phyloP scores from a whole-genome alignment of 2,329 filamentous ascomycete genomes.

The Xylaria sp. region DNA sequence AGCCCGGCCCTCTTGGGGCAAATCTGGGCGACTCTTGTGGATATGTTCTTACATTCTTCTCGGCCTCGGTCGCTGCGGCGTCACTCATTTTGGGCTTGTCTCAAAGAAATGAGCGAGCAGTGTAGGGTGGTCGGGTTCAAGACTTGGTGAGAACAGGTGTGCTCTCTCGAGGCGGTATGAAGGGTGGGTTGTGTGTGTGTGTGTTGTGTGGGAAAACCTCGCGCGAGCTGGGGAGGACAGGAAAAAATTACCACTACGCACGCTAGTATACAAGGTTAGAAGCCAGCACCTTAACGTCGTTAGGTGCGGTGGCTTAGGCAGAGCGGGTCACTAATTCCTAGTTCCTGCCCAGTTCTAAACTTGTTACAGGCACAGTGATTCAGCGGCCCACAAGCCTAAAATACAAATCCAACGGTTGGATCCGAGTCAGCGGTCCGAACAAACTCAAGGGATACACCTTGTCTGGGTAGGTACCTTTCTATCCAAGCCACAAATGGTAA shows the following conservation, averaged over 20 bases:
- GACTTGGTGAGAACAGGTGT: constrained; percentile 32
- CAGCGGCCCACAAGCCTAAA: constrained; percentile 5
- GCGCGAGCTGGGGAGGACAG: constrained; percentile 24
- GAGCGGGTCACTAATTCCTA: background rate
- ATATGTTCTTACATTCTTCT: constrained; percentile 81
- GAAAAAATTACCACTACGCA: constrained; percentile 19
- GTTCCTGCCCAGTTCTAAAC: background rate
- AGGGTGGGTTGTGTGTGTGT: constrained; percentile 42
- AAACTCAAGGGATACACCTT: background rate
- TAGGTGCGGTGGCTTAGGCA: background rate
- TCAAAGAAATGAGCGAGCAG: constrained; percentile 42
- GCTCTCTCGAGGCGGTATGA: constrained; percentile 36
- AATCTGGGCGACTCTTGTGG: constrained; percentile 9
- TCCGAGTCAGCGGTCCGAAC: background rate
- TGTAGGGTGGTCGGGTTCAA: constrained; percentile 37
- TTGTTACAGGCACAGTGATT: constrained; percentile 5
- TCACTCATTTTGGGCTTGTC: constrained; percentile 79
- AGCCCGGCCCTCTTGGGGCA: constrained; percentile 16
- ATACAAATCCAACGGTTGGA: background rate
- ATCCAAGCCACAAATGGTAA: background rate
- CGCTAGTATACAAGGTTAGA: background rate
- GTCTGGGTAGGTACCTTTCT: no score
- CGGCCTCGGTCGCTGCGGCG: constrained; percentile 87
- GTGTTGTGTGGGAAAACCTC: constrained; percentile 43
- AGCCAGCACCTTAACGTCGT: background rate